Percentiles rank a stretch among this genome's conserved stretches.
These are phyloP conservation scores for Theileria orientalis DNA, from an alignment of 169 alveolate species.

Conservation along the genomic window DNA sequence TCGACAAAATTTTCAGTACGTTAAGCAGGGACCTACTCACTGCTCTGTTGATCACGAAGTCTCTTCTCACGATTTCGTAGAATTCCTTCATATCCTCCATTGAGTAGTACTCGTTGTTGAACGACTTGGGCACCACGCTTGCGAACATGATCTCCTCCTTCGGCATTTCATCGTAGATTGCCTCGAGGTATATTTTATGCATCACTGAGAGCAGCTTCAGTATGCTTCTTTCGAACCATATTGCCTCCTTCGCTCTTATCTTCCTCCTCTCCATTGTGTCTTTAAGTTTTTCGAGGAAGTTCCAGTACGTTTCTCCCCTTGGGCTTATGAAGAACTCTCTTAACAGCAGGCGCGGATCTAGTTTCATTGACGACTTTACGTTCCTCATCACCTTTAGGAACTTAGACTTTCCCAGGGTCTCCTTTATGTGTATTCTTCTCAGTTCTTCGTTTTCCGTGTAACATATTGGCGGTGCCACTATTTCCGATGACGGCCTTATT, in stretches of 20 bases:
- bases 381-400: constrained; percentile 25
- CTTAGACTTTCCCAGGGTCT: constrained; percentile 1
- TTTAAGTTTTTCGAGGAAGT: constrained; percentile 20
- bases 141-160: constrained; percentile 46
- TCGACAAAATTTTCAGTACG: constrained; percentile 20
- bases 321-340: constrained; percentile 28
- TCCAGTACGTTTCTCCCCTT: constrained; percentile 27
- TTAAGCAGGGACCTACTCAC: constrained; percentile 24
- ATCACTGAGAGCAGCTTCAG: constrained; percentile 25
- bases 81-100: constrained; percentile 43
- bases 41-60: constrained; percentile 37
- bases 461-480: constrained; percentile 24
- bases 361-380: constrained; percentile 15
- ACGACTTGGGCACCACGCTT: constrained; percentile 51
- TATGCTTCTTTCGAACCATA: constrained; percentile 38
- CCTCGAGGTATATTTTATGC: constrained; percentile 48
- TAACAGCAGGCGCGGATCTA: constrained; percentile 24
- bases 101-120: constrained; percentile 9
- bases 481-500: not conserved
- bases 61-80: constrained; percentile 12
- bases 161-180: constrained; percentile 34
- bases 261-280: constrained; percentile 39
- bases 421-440: constrained; percentile 23
- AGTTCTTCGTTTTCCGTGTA: constrained; percentile 43
- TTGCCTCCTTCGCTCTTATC: constrained; percentile 48